Evolutionary conservation across 305 asterid genomes (phyloP).

Genomic region (Caryopteris hybrid): DNA sequence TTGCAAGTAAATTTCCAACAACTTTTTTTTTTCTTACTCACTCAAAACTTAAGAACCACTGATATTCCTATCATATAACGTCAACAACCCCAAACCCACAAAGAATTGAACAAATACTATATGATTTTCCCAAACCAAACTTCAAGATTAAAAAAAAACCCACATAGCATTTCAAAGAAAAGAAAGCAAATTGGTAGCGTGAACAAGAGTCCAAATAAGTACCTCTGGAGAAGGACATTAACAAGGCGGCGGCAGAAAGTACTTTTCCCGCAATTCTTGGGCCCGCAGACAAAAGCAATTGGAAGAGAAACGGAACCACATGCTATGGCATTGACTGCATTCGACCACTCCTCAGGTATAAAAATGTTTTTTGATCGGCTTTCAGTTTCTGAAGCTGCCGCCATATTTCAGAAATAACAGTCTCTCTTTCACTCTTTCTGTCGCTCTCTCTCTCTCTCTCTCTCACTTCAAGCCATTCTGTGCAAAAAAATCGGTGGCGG

Average conservation of each 20-base stretch:
- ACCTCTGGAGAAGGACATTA: slow-evolving; percentile 82
- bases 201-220: background rate
- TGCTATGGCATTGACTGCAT: slow-evolving; percentile 60
- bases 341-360: slow-evolving; percentile 72
- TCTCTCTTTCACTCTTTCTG: background rate
- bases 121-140: slow-evolving; percentile 1
- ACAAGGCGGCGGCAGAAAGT: slow-evolving; percentile 85
- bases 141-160: background rate
- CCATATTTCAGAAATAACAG: slow-evolving; percentile 25
- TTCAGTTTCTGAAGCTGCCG: slow-evolving; percentile 36
- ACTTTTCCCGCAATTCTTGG: slow-evolving; percentile 89
- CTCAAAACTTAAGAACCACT: background rate
- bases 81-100: background rate
- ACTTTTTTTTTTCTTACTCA: background rate
- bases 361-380: slow-evolving; percentile 37
- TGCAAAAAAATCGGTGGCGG: slow-evolving; percentile 1
- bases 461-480: background rate
- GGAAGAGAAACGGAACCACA: slow-evolving; percentile 36
- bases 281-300: slow-evolving; percentile 70
- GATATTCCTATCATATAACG: background rate
- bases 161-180: background rate
- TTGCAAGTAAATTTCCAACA: slow-evolving; percentile 7
- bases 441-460: background rate
- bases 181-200: background rate
- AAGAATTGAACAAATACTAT: background rate